Conservation (phyloP, 257 asterid genomes). For the Forsythia suspensa region DNA sequence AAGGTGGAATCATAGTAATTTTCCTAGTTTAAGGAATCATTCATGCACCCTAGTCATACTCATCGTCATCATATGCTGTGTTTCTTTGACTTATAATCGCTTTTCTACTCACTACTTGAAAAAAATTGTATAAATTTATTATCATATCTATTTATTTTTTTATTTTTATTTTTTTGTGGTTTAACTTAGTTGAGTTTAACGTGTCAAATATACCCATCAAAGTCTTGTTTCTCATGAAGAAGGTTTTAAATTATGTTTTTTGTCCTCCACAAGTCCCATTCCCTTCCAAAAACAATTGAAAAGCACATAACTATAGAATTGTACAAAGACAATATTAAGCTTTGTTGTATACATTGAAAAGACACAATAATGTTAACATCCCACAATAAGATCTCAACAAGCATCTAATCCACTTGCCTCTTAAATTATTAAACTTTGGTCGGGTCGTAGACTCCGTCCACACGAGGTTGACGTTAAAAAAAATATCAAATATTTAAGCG, state of each 20-base stretch:
- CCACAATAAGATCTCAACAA: neutral
- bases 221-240: neutral
- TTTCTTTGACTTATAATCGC: too few relatives aligned
- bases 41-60: too few relatives aligned
- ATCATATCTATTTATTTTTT: too few relatives aligned
- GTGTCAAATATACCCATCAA: neutral
- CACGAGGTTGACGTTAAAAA: too few relatives aligned
- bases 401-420: neutral
- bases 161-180: too few relatives aligned
- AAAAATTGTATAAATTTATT: too few relatives aligned
- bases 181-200: neutral
- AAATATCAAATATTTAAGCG: too few relatives aligned
- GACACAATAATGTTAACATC: neutral
- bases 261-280: neutral
- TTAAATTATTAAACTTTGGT: neutral
- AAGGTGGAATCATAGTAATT: too few relatives aligned
- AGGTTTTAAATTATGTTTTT: neutral
- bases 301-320: neutral
- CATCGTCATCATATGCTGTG: too few relatives aligned
- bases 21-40: too few relatives aligned
- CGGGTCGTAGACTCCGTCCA: too few relatives aligned
- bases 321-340: neutral
- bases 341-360: neutral
- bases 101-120: too few relatives aligned
- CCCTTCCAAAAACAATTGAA: neutral